Percentiles rank a stretch among this genome's conserved stretches.
phyloP scores from a whole-genome alignment of 164 flowering plant genomes.

The Protea cynaroides region DNA sequence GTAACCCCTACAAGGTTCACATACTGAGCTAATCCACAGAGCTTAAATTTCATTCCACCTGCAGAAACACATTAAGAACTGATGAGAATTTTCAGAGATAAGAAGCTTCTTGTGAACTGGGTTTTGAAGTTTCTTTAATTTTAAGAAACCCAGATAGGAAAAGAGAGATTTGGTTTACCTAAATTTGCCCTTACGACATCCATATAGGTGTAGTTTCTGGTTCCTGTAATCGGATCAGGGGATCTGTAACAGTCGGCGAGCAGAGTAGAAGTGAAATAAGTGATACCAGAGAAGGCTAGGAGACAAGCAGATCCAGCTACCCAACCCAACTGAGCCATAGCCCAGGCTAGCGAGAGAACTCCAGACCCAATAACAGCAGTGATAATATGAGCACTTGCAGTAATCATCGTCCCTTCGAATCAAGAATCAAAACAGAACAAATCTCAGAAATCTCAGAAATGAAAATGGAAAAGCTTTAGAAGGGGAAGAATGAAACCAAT shows the following conservation, averaged over 20 bases:
- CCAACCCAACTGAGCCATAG: conserved; percentile 94
- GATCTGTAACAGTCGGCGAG: conserved; percentile 80
- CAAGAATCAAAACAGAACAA: not conserved
- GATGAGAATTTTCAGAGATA: too few species aligned
- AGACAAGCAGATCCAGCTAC: conserved; percentile 68
- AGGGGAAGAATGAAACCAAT: too few species aligned
- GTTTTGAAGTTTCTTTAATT: too few species aligned
- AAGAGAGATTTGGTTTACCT: conserved; percentile 32
- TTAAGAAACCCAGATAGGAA: too few species aligned
- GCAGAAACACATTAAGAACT: too few species aligned
- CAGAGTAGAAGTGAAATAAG: conserved; percentile 74
- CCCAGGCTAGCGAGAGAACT: conserved; percentile 89
- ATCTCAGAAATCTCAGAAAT: not conserved
- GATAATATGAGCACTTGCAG: conserved; percentile 96
- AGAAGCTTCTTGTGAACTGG: too few species aligned
- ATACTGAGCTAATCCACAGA: conserved; percentile 90
- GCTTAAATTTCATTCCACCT: conserved; percentile 71
- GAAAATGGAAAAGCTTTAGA: not conserved
- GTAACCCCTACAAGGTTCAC: conserved; percentile 66
- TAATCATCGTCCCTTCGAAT: conserved; percentile 61
- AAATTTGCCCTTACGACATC: conserved; percentile 74
- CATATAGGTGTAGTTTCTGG: conserved; percentile 84
- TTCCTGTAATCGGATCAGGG: conserved; percentile 78
- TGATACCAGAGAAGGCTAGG: conserved; percentile 66
- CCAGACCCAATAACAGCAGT: conserved; percentile 99